Base-by-base conservation (phyloP, 305 asterid genomes). In the Solanum hybrid region DNA sequence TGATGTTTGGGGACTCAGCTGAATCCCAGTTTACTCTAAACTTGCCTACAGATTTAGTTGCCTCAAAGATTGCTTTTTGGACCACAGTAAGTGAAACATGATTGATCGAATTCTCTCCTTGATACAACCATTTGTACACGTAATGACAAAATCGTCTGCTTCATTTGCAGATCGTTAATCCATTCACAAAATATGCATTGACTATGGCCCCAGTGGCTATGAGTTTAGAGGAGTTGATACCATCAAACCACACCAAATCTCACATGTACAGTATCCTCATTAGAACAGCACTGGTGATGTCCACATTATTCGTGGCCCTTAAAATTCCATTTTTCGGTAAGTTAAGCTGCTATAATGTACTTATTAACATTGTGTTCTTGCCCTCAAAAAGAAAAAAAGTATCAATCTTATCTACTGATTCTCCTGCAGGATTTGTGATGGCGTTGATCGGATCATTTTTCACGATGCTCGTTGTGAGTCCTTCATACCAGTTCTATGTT, bases 201-300 rank as follows among this genome's bases (percentile, higher is more conserved):
- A 95, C 98, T 92, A 93, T 97, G 92, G 92, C 98, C 56, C 99
- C 98, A 0, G 98, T 97, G 89, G 99, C 98, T 10, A 89, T 96
- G 98, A 91, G 99, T 94, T 94, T 97, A n/a, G 99, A 97, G 92
- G 99, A 97, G 90, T 32, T 97, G 93, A 94, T 96, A 89, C 98
- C 98, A 27, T 89, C 95, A 3, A 91, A 92, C 90, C 92, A 89
- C 29, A 42, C 81, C 87, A 95, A 92, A 89, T 94, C 96, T 13
- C 79, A 89, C 88, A 64, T 94, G 73, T 96, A 95, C 64, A 90
- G 97, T 1, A 91, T 96, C 91, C 92, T 97, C 90, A 95, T 97
- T 17, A 91, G 99, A 86, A 96, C 98, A 11, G 96, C 93, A 2
- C 86, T 97, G 91, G 98, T 96, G 56, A 35, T 96, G 73, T 97